Base-by-base conservation (phyloP, 2,329 filamentous ascomycete genomes). In the Tetracladium maxilliforme region DNA sequence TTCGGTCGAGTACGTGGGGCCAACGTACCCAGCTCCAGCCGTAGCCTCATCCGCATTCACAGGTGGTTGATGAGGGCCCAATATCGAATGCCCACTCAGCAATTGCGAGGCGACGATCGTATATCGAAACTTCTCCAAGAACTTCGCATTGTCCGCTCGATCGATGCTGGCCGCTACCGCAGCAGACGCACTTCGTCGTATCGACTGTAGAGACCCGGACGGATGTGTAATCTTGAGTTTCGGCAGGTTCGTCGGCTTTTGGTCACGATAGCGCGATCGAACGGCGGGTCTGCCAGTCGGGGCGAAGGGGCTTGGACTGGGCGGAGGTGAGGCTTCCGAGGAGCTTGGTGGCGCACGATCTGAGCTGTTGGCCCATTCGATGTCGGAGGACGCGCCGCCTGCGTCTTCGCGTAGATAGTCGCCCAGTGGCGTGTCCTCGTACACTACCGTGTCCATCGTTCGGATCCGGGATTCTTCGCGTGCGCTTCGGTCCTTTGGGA, bases 371-470 rank as follows among this genome's bases (percentile, higher is more conserved):
- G 21, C 13, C 14, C 14, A 22, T 16, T 38, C 31, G 23, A 29
- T 30, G 23, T 27, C 32, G 24, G 35, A 26, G 26, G 33, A 29
- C 35, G 39, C 35, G 26, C 39, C 53, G 31, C 46, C 44, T 30
- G 54, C 41, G 28, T 54, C 42, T 44, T 51, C 54, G 34, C 56
- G 58, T 41, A 94, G 71, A 56, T 90, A 90, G 44, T 80, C 73
- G 47, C 83, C 84, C 54, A 94, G 64, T 41, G 86, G 86, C 48
- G 81, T 80, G 56, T 84, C 74, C 56, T 90, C 71, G 54, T 79
- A 80, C 40, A 93, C 71, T 42, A 93, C 64, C 44, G 79, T 72
- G 66, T 93, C 86, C 86, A 94, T 90, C n/a, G n/a, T n/a, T n/a
- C n/a, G n/a, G n/a, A n/a, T n/a, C n/a, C n/a, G n/a, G n/a, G n/a